Conservation (phyloP, 306 rosid genomes). For the Glycine soja region DNA sequence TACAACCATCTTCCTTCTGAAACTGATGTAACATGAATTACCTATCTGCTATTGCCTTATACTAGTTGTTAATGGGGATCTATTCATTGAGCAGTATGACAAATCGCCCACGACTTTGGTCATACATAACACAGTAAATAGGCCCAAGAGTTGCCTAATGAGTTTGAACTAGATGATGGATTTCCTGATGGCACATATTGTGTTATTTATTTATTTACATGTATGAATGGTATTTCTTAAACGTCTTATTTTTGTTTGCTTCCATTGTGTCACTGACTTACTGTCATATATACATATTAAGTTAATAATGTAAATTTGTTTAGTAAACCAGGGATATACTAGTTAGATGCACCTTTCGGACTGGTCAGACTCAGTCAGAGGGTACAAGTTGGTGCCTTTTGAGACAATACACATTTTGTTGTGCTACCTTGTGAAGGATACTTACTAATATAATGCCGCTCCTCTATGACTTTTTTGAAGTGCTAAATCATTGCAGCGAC, state of each 20-base stretch:
- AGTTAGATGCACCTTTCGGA: neutral
- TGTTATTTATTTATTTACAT: neutral
- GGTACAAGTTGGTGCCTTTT: neutral
- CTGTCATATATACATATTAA: neutral
- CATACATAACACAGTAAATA: slow-evolving; percentile 4
- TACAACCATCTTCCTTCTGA: neutral
- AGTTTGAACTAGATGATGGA: neutral
- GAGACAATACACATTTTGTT: neutral
- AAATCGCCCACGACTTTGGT: neutral
- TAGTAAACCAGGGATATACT: neutral
- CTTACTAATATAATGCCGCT: neutral
- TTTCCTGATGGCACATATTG: neutral
- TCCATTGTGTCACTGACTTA: neutral
- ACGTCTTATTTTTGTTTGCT: neutral
- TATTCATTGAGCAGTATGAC: neutral
- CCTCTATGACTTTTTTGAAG: neutral
- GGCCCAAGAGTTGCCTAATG: neutral
- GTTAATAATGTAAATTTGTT: neutral
- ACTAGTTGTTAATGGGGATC: slow-evolving; percentile 8
- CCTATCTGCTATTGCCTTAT: neutral
- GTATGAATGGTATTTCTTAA: neutral
- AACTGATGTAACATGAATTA: slow-evolving; percentile 9
- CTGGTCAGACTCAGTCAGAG: neutral
- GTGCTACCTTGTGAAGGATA: neutral
- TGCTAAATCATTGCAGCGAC: neutral